Evolutionary conservation across 1,284 basidiomycete genomes (phyloP).

Genomic region (Rugosomyces carneus): DNA sequence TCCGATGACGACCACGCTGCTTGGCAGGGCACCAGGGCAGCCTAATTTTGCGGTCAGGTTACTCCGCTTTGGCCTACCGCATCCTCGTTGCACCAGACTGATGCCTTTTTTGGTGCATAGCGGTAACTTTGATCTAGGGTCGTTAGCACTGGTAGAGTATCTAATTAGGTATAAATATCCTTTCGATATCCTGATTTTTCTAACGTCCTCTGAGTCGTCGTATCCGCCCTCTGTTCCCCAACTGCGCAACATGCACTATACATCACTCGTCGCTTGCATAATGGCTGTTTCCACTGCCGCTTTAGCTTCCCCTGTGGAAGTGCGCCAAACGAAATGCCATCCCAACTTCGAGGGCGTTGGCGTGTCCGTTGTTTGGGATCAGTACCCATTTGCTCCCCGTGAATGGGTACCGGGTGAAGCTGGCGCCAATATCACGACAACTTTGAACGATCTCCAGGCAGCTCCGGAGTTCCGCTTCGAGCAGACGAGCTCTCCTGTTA

Average conservation of each 20-base stretch:
- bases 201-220: not conserved
- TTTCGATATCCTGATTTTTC: not conserved
- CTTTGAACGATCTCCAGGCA: slow-evolving; percentile 1
- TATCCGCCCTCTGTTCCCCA: not conserved
- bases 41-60: not conserved
- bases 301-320: slow-evolving; percentile 7
- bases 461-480: slow-evolving; percentile 11
- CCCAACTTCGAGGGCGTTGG: slow-evolving; percentile 13
- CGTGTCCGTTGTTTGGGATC: slow-evolving; percentile 10
- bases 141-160: too few relatives aligned
- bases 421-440: slow-evolving; percentile 10
- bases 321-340: slow-evolving; percentile 8
- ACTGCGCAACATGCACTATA: slow-evolving; percentile 1
- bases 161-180: not conserved
- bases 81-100: not conserved
- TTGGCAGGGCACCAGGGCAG: not conserved
- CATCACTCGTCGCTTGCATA: not conserved
- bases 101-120: too few relatives aligned
- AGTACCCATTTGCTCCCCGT: slow-evolving; percentile 5
- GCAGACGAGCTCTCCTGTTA: not conserved
- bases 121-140: not conserved
- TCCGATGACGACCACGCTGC: not conserved
- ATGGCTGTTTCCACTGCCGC: slow-evolving; percentile 4
- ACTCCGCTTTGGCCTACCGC: not conserved
- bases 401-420: slow-evolving; percentile 11